A percentile compares a stretch with the other conserved stretches of the same genome.
Conservation (phyloP, 2,329 filamentous ascomycete species). For the Mycogone perniciosa region DNA sequence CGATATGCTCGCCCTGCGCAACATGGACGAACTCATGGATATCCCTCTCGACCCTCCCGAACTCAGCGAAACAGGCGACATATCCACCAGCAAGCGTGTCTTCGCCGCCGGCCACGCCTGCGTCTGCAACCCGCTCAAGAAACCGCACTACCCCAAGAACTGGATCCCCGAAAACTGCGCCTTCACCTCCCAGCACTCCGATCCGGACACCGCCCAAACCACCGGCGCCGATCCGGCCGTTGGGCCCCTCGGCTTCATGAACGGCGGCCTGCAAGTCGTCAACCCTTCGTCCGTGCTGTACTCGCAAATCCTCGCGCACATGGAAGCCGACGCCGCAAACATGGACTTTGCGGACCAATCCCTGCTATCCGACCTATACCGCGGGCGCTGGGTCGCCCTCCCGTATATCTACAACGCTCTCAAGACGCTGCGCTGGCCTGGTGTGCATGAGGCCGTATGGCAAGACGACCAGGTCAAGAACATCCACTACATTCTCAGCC, state of each 20-base stretch:
- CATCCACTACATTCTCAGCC: slow-evolving; percentile 54
- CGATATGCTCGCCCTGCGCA: slow-evolving; percentile 76
- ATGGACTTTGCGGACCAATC: slow-evolving; percentile 57
- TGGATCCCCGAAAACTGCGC: slow-evolving; percentile 57
- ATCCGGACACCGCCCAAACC: slow-evolving; percentile 41
- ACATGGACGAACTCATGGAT: slow-evolving; percentile 94
- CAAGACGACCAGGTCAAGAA: slow-evolving; percentile 52
- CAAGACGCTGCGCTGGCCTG: slow-evolving; percentile 50
- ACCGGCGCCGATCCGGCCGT: slow-evolving; percentile 37
- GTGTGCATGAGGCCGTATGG: slow-evolving; percentile 52
- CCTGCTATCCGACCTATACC: slow-evolving; percentile 50
- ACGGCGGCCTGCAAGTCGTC: slow-evolving; percentile 44
- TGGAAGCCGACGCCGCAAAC: slow-evolving; percentile 40
- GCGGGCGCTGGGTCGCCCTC: slow-evolving; percentile 49
- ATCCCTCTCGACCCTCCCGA: slow-evolving; percentile 55
- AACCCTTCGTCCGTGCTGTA: slow-evolving; percentile 45
- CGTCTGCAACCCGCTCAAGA: slow-evolving; percentile 75
- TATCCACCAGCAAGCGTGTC: slow-evolving; percentile 46
- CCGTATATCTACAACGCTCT: slow-evolving; percentile 58
- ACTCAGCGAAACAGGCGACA: slow-evolving; percentile 18
- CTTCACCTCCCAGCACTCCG: slow-evolving; percentile 47
- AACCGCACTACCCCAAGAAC: slow-evolving; percentile 68
- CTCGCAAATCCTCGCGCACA: slow-evolving; percentile 43
- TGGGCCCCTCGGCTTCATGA: slow-evolving; percentile 44
- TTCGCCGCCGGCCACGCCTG: slow-evolving; percentile 83